phyloP scores from a whole-genome alignment of 2,329 filamentous ascomycete species.

The Diaporthe aspalathi region DNA sequence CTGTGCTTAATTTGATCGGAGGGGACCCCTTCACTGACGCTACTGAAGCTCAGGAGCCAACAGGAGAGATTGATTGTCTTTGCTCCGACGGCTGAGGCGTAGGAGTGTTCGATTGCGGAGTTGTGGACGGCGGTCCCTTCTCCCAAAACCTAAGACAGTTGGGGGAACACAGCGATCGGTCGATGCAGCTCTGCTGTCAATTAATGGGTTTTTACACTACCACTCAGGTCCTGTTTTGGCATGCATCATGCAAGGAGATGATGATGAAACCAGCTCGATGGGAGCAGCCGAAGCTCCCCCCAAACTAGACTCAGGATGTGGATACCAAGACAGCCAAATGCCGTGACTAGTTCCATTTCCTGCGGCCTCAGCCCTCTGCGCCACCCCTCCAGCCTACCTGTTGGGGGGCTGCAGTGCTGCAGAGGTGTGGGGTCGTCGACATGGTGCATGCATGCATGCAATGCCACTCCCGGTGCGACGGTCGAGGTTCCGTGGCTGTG shows the following conservation, averaged over 20 bases:
- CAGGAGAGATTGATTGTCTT: neutral
- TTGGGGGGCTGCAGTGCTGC: neutral
- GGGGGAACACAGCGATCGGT: neutral
- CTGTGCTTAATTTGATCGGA: neutral
- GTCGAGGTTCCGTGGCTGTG: neutral
- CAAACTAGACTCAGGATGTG: too few relatives aligned
- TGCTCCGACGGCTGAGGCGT: slow-evolving; percentile 8
- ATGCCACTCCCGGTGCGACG: slow-evolving; percentile 14
- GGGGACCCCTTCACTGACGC: neutral
- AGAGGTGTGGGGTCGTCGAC: slow-evolving; percentile 20
- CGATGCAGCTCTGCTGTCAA: neutral
- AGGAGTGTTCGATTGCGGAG: neutral
- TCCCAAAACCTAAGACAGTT: too few relatives aligned
- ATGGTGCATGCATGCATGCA: neutral
- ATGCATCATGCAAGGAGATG: slow-evolving; percentile 4
- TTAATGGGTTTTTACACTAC: slow-evolving; percentile 1
- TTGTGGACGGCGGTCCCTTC: too few relatives aligned
- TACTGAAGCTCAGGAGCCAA: neutral
- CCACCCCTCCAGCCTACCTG: neutral
- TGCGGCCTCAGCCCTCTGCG: neutral
- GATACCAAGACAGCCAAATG: neutral
- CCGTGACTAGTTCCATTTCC: slow-evolving; percentile 11
- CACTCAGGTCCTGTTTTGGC: neutral
- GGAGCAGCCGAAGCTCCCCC: neutral
- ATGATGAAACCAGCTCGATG: neutral